Conservation (phyloP, 345 rosid species). For the Brassica incana region DNA sequence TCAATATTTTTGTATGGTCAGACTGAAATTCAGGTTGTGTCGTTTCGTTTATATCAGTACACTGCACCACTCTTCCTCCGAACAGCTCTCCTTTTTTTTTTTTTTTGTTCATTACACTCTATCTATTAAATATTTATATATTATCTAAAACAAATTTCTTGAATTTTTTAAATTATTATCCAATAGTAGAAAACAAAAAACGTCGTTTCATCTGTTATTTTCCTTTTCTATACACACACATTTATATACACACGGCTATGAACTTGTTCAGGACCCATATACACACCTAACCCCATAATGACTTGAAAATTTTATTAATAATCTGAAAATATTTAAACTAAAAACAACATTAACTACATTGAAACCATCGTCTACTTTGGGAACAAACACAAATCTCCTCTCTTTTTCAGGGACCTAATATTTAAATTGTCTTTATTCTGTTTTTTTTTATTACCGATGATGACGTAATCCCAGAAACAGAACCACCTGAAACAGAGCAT, state of each 20-base stretch:
- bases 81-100: constrained; percentile 13
- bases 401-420: constrained; percentile 17
- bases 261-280: constrained; percentile 24
- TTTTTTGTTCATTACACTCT: background rate
- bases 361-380: constrained; percentile 33
- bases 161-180: background rate
- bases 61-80: constrained; percentile 24
- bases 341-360: constrained; percentile 17
- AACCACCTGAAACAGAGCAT: constrained; percentile 38
- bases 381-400: constrained; percentile 27
- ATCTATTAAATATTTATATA: constrained; percentile 7
- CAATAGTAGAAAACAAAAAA: constrained; percentile 24
- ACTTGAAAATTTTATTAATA: background rate
- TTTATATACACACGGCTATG: constrained; percentile 21
- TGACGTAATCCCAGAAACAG: constrained; percentile 39
- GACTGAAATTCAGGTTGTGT: constrained; percentile 19
- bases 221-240: constrained; percentile 24
- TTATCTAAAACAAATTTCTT: background rate
- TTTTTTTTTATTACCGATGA: constrained; percentile 22
- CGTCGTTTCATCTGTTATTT: constrained; percentile 32
- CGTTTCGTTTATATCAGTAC: constrained; percentile 25
- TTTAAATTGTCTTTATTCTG: background rate
- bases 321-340: constrained; percentile 7
- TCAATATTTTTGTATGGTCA: constrained; percentile 12
- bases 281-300: constrained; percentile 10